phyloP scores from a whole-genome alignment of 202 grass and related monocot genomes.

The Carex arenaria region DNA sequence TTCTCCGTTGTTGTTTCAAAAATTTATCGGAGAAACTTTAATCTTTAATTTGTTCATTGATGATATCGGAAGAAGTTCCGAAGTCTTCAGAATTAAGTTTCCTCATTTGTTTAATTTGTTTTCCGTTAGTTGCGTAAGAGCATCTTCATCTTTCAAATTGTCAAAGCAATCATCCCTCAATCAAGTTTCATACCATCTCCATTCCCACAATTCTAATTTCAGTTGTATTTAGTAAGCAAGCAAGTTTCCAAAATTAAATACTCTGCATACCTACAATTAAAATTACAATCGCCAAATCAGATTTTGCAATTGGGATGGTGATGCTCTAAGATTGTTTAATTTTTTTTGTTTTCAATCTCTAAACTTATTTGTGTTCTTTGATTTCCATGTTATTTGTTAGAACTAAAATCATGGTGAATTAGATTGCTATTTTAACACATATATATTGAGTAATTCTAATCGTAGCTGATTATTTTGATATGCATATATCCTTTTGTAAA shows the following conservation, averaged over 20 bases:
- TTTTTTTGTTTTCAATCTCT: not conserved
- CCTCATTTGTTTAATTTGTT: no score
- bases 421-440: not conserved
- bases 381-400: not conserved
- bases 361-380: not conserved
- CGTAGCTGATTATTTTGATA: not conserved
- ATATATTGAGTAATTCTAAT: not conserved
- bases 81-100: no score
- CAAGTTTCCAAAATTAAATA: not conserved
- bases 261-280: not conserved
- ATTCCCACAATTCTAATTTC: no score
- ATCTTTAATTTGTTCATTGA: no score
- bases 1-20: no score
- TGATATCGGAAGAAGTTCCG: no score
- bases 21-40: no score
- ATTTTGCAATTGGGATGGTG: conserved; percentile 2
- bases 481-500: not conserved
- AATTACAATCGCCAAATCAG: not conserved
- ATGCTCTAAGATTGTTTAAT: not conserved
- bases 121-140: no score
- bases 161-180: no score
- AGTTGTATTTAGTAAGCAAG: not conserved
- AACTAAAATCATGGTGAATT: not conserved
- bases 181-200: no score
- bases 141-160: no score